phyloP scores from a whole-genome alignment of 768 basidiomycete species.

The Leccinum truebloodii region DNA sequence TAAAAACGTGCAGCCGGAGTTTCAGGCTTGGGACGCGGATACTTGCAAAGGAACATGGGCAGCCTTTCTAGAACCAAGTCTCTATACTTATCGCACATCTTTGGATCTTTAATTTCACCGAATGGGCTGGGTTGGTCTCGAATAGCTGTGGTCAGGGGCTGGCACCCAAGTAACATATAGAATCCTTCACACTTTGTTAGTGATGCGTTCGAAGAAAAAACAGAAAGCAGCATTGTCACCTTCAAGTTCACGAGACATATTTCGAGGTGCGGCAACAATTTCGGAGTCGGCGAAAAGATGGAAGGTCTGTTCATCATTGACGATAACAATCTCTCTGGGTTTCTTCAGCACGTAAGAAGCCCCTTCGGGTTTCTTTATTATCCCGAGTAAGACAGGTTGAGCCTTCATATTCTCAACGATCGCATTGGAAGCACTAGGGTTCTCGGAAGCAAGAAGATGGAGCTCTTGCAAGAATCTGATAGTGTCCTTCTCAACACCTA shows the following conservation, averaged over 20 bases:
- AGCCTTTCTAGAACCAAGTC: slow-evolving; percentile 71
- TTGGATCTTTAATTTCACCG: slow-evolving; percentile 46
- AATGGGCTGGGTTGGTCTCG: slow-evolving; percentile 67
- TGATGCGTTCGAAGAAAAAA: background rate
- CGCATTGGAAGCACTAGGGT: slow-evolving; percentile 36
- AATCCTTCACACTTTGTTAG: slow-evolving; percentile 46
- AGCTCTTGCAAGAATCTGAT: no score
- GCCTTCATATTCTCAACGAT: slow-evolving; percentile 59
- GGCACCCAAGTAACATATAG: slow-evolving; percentile 72
- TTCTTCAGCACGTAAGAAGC: slow-evolving; percentile 56
- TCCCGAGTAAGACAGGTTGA: slow-evolving; percentile 68
- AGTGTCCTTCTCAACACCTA: no score
- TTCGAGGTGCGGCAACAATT: slow-evolving; percentile 76
- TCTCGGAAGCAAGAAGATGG: no score
- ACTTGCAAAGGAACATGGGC: slow-evolving; percentile 86
- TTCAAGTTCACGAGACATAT: slow-evolving; percentile 90
- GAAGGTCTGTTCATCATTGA: slow-evolving; percentile 77
- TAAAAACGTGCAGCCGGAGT: slow-evolving; percentile 40
- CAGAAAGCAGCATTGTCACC: slow-evolving; percentile 35
- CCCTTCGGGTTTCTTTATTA: slow-evolving; percentile 53
- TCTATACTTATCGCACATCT: slow-evolving; percentile 47
- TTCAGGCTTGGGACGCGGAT: slow-evolving; percentile 57
- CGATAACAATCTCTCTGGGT: slow-evolving; percentile 69
- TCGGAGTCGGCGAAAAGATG: slow-evolving; percentile 73
- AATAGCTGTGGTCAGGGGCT: slow-evolving; percentile 64